Evolutionary conservation across 768 basidiomycete species (phyloP).

Genomic region (Daedaleopsis nitida): DNA sequence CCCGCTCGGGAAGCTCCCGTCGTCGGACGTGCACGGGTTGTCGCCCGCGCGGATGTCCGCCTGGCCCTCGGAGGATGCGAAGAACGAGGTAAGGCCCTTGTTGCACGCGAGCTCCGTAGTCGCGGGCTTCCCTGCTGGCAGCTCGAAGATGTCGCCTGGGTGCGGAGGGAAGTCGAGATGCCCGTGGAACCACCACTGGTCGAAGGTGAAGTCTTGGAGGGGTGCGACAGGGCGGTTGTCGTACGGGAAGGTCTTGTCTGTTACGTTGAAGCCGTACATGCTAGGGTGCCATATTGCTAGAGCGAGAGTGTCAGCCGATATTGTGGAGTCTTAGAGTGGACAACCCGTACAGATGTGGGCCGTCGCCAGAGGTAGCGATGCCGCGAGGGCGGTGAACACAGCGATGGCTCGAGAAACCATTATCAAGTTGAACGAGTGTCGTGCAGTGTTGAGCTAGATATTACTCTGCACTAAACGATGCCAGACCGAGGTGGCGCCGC

Average conservation of each 20-base stretch:
- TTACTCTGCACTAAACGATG: no score
- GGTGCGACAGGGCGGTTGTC: conserved; percentile 64
- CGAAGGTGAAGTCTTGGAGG: conserved; percentile 40
- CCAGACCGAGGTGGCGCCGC: no score
- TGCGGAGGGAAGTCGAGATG: conserved; percentile 63
- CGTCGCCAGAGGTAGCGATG: conserved; percentile 13
- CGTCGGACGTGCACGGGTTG: conserved; percentile 47
- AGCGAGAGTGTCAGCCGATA: not conserved
- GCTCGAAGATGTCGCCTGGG: conserved; percentile 54
- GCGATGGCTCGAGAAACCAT: conserved; percentile 6
- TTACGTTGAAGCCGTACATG: conserved; percentile 76
- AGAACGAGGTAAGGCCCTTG: conserved; percentile 63
- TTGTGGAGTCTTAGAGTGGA: no score
- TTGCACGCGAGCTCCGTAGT: conserved; percentile 59
- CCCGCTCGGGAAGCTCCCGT: conserved; percentile 36
- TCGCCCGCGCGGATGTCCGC: conserved; percentile 56
- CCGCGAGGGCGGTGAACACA: conserved; percentile 15
- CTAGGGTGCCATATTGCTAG: conserved; percentile 54
- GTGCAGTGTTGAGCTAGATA: no score
- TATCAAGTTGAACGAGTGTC: conserved; percentile 4
- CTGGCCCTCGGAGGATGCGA: conserved; percentile 48
- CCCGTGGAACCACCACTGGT: conserved; percentile 62
- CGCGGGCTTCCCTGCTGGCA: conserved; percentile 58
- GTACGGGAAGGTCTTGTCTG: conserved; percentile 51
- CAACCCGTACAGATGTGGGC: conserved; percentile 20